phyloP scores from a whole-genome alignment of 139 green algal species.

The Chlorella sp. region DNA sequence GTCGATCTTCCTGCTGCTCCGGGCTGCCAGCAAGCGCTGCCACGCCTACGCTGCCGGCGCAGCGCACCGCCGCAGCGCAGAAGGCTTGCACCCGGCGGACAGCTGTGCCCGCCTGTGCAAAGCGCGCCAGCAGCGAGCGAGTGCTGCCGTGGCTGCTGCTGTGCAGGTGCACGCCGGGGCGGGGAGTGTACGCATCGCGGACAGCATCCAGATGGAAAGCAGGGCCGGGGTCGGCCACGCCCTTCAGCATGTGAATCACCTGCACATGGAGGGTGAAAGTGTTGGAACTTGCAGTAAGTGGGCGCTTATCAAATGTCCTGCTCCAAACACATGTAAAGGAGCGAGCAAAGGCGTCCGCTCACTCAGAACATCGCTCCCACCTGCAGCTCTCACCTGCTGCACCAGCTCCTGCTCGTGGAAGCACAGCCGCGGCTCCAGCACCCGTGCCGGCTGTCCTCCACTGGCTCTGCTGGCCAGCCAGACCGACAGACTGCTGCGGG shows the following conservation, averaged over 20 bases:
- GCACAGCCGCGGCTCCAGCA: slow-evolving; percentile 36
- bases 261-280: slow-evolving; percentile 4
- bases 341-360: too few relatives aligned
- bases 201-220: slow-evolving; percentile 36
- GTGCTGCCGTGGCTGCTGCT: neutral
- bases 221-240: slow-evolving; percentile 22
- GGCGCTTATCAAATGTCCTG: too few relatives aligned
- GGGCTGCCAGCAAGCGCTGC: neutral
- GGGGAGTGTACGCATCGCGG: neutral
- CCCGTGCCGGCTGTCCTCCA: slow-evolving; percentile 26
- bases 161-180: slow-evolving; percentile 29
- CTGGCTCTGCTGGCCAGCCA: slow-evolving; percentile 44
- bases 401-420: slow-evolving; percentile 36
- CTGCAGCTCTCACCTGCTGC: too few relatives aligned
- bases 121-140: slow-evolving; percentile 20
- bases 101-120: neutral
- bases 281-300: too few relatives aligned
- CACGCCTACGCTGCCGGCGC: neutral
- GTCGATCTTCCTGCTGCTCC: neutral
- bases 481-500: slow-evolving; percentile 26
- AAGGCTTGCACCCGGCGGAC: slow-evolving; percentile 32
- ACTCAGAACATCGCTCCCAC: too few relatives aligned
- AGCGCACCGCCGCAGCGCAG: neutral
- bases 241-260: slow-evolving; percentile 40
- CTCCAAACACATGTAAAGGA: too few relatives aligned